Evolutionary conservation across 192 early-diverging fungal species (phyloP).

Genomic region (Coemansia erecta): DNA sequence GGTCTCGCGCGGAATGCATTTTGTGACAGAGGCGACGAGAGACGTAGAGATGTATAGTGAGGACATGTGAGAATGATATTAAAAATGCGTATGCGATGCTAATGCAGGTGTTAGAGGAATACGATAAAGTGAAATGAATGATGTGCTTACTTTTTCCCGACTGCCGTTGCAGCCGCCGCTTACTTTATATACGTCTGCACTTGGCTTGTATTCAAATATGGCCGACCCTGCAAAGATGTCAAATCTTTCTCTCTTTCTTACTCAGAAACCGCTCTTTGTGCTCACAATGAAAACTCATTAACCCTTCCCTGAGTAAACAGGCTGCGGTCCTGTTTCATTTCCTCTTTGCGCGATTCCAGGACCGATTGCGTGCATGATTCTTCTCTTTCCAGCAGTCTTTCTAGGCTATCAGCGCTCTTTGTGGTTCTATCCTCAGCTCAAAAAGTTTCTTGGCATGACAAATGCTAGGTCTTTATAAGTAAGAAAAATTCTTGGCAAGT

Average conservation of each 20-base stretch:
- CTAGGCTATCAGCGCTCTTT: too few species aligned
- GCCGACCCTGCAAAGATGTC: not conserved
- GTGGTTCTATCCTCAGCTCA: too few species aligned
- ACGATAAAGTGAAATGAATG: not conserved
- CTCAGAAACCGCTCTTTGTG: not conserved
- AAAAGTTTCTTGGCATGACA: too few species aligned
- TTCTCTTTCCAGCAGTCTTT: too few species aligned
- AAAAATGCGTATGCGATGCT: not conserved
- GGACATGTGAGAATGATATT: not conserved
- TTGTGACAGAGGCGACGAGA: not conserved
- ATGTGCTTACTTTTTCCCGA: not conserved
- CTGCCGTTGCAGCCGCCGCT: not conserved
- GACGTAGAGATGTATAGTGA: too few species aligned
- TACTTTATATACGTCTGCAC: not conserved
- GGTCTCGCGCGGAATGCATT: constrained; percentile 1
- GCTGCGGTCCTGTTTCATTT: not conserved
- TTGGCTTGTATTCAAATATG: too few species aligned
- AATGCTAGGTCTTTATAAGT: not conserved
- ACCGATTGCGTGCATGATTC: too few species aligned
- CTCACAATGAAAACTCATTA: too few species aligned
- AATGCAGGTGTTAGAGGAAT: not conserved
- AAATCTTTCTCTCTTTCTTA: not conserved
- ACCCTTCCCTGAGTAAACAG: too few species aligned
- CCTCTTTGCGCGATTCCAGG: too few species aligned
- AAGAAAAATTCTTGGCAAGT: not conserved